A percentile compares a stretch with the other conserved stretches of the same genome.
phyloP scores from a whole-genome alignment of 768 basidiomycete species.

The Mycena capillaripes region DNA sequence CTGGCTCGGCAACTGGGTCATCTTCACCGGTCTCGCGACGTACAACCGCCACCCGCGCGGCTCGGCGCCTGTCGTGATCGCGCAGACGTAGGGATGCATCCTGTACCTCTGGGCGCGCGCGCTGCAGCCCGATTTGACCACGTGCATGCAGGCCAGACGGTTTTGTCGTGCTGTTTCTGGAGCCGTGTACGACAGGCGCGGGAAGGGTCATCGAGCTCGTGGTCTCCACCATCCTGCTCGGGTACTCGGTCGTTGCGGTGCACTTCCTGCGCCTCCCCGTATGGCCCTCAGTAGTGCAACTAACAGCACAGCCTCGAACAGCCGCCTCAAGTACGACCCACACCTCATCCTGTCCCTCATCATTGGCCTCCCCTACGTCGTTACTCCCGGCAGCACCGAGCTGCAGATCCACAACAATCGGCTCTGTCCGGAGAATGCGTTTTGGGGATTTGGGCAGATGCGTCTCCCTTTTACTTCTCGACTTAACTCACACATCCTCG shows the following conservation, averaged over 20 bases:
- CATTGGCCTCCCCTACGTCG: constrained; percentile 18
- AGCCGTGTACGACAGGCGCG: constrained; percentile 10
- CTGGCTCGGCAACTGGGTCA: constrained; percentile 44
- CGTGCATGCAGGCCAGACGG: neutral
- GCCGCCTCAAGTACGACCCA: constrained; percentile 22
- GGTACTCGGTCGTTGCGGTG: constrained; percentile 20
- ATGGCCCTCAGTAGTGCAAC: no score
- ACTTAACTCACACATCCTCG: constrained; percentile 6
- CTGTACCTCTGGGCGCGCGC: constrained; percentile 36
- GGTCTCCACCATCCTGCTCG: constrained; percentile 11
- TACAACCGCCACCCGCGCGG: constrained; percentile 41
- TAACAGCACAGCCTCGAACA: neutral
- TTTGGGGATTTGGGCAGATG: constrained; percentile 48
- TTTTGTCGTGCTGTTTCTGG: constrained; percentile 23
- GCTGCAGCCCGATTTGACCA: constrained; percentile 7
- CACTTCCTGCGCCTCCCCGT: constrained; percentile 25
- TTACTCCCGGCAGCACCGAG: constrained; percentile 35
- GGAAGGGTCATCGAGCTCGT: constrained; percentile 25
- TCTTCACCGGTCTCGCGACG: constrained; percentile 43
- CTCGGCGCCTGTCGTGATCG: constrained; percentile 35
- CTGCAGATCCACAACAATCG: constrained; percentile 37
- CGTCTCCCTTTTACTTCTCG: neutral
- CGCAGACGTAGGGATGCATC: constrained; percentile 39
- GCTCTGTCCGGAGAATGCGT: constrained; percentile 21
- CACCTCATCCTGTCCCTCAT: constrained; percentile 27